phyloP scores from a whole-genome alignment of 768 basidiomycete genomes.

The Ramaria sp. region DNA sequence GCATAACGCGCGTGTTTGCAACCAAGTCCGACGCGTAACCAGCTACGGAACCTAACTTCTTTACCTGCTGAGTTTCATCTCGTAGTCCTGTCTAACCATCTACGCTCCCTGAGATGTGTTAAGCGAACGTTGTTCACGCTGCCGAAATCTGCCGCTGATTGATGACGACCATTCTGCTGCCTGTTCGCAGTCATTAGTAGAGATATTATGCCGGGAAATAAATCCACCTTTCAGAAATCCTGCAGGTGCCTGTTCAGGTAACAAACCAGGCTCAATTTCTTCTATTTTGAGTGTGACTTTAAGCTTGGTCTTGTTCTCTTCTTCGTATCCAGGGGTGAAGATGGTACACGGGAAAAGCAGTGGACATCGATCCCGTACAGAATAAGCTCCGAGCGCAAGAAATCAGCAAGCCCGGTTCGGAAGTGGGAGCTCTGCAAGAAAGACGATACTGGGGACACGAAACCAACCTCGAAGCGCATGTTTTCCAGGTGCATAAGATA shows the following conservation, averaged over 20 bases:
- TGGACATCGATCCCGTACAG: conserved; percentile 73
- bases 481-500: conserved; percentile 75
- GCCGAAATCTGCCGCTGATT: conserved; percentile 72
- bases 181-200: background rate
- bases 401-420: conserved; percentile 65
- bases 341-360: conserved; percentile 80
- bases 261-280: conserved; percentile 51
- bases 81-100: no score
- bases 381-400: conserved; percentile 67
- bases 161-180: conserved; percentile 53
- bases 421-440: background rate
- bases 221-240: conserved; percentile 46
- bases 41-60: no score
- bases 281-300: conserved; percentile 67
- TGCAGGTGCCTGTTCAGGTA: conserved; percentile 52
- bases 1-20: no score
- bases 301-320: conserved; percentile 73
- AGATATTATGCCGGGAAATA: background rate
- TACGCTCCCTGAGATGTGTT: no score
- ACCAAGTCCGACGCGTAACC: no score
- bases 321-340: conserved; percentile 61
- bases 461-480: conserved; percentile 68
- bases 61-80: no score
- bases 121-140: no score
- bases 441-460: conserved; percentile 1